phyloP scores from a whole-genome alignment of 441 rosid genomes.

The Euphorbia corollata region DNA sequence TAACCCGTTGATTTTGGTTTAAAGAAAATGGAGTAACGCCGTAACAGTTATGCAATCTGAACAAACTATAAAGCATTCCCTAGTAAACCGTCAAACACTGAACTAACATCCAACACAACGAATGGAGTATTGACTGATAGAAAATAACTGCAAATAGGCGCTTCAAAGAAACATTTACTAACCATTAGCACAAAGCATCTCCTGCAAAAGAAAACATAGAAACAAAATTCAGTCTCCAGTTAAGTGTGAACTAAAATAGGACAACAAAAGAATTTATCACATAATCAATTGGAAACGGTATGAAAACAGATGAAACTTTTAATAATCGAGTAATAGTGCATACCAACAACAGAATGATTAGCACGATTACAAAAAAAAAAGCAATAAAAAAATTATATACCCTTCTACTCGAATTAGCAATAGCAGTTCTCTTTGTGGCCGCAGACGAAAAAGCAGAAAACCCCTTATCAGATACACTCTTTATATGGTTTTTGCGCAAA shows the following conservation, averaged over 20 bases:
- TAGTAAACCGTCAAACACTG: neutral
- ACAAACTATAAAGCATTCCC: neutral
- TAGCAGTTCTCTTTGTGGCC: constrained; percentile 9
- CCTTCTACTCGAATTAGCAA: constrained; percentile 15
- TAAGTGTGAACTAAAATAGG: constrained; percentile 4
- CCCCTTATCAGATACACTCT: constrained; percentile 16
- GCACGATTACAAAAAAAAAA: neutral
- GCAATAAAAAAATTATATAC: constrained; percentile 14
- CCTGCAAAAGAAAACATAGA: constrained; percentile 39
- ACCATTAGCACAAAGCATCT: constrained; percentile 43
- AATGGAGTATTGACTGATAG: neutral
- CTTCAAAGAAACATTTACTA: constrained; percentile 24
- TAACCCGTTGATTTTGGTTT: neutral
- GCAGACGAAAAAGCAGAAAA: constrained; percentile 21
- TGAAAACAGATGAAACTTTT: constrained; percentile 19
- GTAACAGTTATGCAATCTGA: neutral
- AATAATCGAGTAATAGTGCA: constrained; percentile 15
- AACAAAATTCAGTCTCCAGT: constrained; percentile 26
- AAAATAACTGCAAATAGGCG: neutral
- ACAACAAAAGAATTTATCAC: constrained; percentile 21
- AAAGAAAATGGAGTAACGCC: neutral
- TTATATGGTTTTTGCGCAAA: constrained; percentile 8
- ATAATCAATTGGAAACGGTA: constrained; percentile 34
- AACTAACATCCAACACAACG: neutral
- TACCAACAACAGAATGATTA: neutral